Conservation (phyloP, 768 basidiomycete genomes). For the Amylocystis lapponica region DNA sequence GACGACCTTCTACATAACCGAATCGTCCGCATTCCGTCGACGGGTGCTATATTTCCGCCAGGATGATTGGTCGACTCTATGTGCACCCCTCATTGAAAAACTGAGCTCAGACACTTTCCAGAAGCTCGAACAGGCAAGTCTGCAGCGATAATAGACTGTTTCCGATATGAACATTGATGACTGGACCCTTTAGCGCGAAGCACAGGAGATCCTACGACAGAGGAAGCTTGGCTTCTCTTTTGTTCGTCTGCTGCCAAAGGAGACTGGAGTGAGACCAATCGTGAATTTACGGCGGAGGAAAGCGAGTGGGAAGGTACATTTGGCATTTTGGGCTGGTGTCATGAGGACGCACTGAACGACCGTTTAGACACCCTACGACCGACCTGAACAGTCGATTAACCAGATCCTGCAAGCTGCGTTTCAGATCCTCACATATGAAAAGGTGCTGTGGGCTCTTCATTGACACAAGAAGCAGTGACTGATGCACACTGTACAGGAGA, state of each 20-base stretch:
- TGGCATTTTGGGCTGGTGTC: background rate
- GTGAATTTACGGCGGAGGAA: constrained; percentile 74
- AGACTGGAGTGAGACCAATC: constrained; percentile 90
- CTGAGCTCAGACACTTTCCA: constrained; percentile 67
- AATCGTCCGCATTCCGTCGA: constrained; percentile 81
- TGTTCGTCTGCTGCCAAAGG: constrained; percentile 88
- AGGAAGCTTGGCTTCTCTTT: constrained; percentile 79
- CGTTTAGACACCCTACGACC: constrained; percentile 2
- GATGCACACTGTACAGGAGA: constrained; percentile 43
- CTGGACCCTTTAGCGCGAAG: constrained; percentile 45
- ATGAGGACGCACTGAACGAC: background rate
- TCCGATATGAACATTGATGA: constrained; percentile 2
- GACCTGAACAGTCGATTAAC: constrained; percentile 67
- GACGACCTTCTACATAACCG: constrained; percentile 94
- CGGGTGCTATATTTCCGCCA: constrained; percentile 88
- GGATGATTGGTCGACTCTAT: constrained; percentile 87
- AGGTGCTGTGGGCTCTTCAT: constrained; percentile 38
- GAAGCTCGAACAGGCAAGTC: constrained; percentile 58
- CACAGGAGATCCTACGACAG: constrained; percentile 59
- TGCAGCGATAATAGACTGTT: background rate
- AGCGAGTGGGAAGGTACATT: constrained; percentile 27
- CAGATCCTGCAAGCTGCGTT: constrained; percentile 81
- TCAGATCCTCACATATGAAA: constrained; percentile 83
- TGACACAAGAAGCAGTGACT: too few species aligned
- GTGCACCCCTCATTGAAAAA: constrained; percentile 73